Base-by-base conservation (phyloP, 371 early-diverging fungal genomes). In the Synchytrium microbalum region DNA sequence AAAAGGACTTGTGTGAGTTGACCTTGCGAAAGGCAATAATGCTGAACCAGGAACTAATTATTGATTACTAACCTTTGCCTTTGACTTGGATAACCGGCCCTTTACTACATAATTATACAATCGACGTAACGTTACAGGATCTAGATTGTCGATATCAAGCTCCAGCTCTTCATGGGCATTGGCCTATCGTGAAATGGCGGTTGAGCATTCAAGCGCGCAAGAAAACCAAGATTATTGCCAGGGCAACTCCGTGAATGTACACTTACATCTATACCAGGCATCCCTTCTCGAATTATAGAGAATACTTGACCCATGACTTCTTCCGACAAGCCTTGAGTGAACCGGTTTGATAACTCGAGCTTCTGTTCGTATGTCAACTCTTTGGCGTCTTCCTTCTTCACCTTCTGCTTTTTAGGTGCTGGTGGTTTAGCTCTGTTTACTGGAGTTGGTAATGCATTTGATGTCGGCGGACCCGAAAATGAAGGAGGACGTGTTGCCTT, bases 101-200 rank as follows among this genome's bases (percentile, higher is more conserved):
- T 56, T 56, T 5, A 26, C 33, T 23, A 93, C 96, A 73, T 89
- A 94, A 65, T 89, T 82, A 69, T 92, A 92, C 64, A 98, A 74
- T 70, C 83, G 83, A 72, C 85, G 85, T 32, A 95, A 81, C 14
- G 95, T 94, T n/a, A 67, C 74, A 64, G 82, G 78, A 69, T 92
- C 91, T 54, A 98, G 76, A 0, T 91, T 77, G 66, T 94, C 94
- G 69, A 98, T 94, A 68, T 98, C 98, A 60, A 98, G 80, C 67
- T 95, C 96, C 65, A 95, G 91, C 72, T 93, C 95, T 29, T 92
- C 93, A 66, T 89, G 81, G 14, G 88, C 91, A 57, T 38, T 27
- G 5, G 58, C 57, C 57, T 62, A 58, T 58, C 30, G 27, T n/a
- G n/a, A 54, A 16, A 25, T 23, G 59, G n/a, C 24, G 51, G 25